phyloP scores from a whole-genome alignment of 1,284 basidiomycete species.

The Coriolopsis trogii region DNA sequence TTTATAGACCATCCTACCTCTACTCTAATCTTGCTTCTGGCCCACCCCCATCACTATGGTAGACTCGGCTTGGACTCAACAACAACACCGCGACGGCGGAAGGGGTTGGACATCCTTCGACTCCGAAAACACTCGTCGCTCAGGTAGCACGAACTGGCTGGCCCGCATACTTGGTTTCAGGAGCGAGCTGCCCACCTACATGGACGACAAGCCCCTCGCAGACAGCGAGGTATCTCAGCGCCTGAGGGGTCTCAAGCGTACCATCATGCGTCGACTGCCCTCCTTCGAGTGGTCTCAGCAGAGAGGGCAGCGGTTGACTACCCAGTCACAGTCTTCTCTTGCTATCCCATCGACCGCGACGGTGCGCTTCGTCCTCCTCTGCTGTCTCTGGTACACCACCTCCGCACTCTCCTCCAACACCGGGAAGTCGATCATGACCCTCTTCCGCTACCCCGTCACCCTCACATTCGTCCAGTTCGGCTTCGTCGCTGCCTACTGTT shows the following conservation, averaged over 20 bases:
- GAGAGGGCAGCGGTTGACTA: conserved; percentile 11
- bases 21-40: conserved; percentile 11
- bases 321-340: conserved; percentile 6
- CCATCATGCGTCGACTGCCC: conserved; percentile 23
- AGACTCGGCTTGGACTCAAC: conserved; percentile 18
- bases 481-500: conserved; percentile 88
- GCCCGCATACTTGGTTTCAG: conserved; percentile 26
- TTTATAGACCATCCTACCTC: conserved; percentile 17
- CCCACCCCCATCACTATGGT: conserved; percentile 16
- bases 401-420: conserved; percentile 91
- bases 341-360: conserved; percentile 34
- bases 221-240: conserved; percentile 19
- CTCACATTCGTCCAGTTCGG: conserved; percentile 98
- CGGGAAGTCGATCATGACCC: conserved; percentile 84
- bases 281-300: conserved; percentile 20
- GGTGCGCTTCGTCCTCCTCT: conserved; percentile 63
- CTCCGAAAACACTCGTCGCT: conserved; percentile 19
- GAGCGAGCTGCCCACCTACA: conserved; percentile 20
- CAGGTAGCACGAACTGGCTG: conserved; percentile 27
- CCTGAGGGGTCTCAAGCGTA: conserved; percentile 23
- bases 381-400: conserved; percentile 80
- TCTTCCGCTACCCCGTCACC: conserved; percentile 87
- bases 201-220: conserved; percentile 25
- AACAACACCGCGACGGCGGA: conserved; percentile 15
- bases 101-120: conserved; percentile 23